These are phyloP conservation scores for Ligustrum vulgare DNA, from an alignment of 257 asterid species.

Conservation along the genomic window DNA sequence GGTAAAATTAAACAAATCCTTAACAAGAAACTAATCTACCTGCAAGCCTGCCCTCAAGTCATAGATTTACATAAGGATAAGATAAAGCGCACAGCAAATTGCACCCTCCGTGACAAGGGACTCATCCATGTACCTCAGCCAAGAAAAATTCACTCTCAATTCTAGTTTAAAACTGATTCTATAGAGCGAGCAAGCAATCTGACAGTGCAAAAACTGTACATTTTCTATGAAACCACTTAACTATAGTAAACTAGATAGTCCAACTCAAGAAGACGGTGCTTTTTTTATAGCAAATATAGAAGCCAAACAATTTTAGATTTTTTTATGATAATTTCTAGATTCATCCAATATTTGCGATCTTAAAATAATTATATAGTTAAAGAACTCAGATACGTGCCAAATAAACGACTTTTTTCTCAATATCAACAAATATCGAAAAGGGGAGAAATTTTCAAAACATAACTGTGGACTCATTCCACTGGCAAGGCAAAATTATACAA, in stretches of 20 bases:
- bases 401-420: slow-evolving; percentile 2
- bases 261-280: not conserved
- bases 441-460: not conserved
- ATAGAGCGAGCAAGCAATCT: not conserved
- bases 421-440: not conserved
- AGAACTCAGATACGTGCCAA: not conserved
- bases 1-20: not conserved
- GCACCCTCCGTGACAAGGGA: not conserved
- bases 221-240: not conserved
- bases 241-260: not conserved
- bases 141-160: not conserved
- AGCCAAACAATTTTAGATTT: not conserved
- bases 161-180: slow-evolving; percentile 5
- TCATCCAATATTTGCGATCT: not conserved
- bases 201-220: not conserved
- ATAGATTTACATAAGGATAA: slow-evolving; percentile 7
- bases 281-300: not conserved
- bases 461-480: not conserved
- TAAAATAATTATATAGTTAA: not conserved
- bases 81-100: not conserved
- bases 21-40: not conserved
- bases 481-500: not conserved
- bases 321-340: not conserved
- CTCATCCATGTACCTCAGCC: not conserved
- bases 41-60: not conserved